Conservation (phyloP, 305 asterid genomes). For the Fraxinus baroniana region DNA sequence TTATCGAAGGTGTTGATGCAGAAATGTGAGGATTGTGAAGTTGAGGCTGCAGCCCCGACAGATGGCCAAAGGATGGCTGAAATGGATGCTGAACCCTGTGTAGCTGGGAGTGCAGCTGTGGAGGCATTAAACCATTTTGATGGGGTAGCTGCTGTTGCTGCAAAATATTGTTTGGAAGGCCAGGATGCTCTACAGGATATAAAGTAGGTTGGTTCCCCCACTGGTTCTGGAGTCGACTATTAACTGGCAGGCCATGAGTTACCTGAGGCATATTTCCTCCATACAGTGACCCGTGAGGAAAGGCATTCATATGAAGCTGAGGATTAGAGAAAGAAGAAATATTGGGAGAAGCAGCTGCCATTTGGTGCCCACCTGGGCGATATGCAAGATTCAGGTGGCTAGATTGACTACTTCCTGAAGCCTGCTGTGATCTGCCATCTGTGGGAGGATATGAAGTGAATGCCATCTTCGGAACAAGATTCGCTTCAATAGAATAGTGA, state of each 20-base stretch:
- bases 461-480: constrained; percentile 53
- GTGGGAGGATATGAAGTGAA: constrained; percentile 75
- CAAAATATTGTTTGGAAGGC: constrained; percentile 43
- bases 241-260: constrained; percentile 52
- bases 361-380: constrained; percentile 44
- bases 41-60: constrained; percentile 60
- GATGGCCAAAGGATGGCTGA: constrained; percentile 60
- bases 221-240: constrained; percentile 58
- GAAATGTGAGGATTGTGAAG: constrained; percentile 53
- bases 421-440: constrained; percentile 63
- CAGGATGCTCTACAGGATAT: constrained; percentile 55
- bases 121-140: constrained; percentile 60
- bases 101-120: constrained; percentile 60
- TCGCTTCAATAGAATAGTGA: constrained; percentile 67
- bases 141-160: constrained; percentile 56
- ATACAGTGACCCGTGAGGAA: constrained; percentile 53
- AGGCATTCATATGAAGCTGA: constrained; percentile 49
- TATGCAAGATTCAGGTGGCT: constrained; percentile 41
- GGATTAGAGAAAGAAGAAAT: constrained; percentile 54
- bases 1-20: constrained; percentile 54
- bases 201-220: constrained; percentile 46
- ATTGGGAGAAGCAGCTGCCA: constrained; percentile 54
- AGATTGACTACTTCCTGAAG: constrained; percentile 55
- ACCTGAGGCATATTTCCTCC: constrained; percentile 72
- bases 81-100: constrained; percentile 59